These are phyloP conservation scores for Hippophae rhamnoides DNA, from an alignment of 306 rosid genomes.

Conservation along the genomic window DNA sequence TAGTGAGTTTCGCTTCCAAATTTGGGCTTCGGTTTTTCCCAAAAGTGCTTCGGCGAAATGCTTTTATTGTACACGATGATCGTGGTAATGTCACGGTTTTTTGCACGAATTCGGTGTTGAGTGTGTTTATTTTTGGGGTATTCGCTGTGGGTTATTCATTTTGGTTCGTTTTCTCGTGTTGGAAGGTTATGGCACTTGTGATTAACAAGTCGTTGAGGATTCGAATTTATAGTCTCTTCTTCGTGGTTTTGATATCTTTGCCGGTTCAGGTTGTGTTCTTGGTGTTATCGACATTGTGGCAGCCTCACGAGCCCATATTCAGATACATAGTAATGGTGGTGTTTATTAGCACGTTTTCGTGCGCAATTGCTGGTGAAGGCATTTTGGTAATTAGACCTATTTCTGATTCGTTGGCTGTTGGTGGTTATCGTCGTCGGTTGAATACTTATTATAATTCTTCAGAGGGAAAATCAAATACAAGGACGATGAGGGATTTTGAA, in stretches of 20 bases:
- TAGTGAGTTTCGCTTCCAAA: too few relatives aligned
- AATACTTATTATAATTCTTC: neutral
- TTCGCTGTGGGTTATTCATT: constrained; percentile 31
- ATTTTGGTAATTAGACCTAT: constrained; percentile 77
- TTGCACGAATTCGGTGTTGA: constrained; percentile 50
- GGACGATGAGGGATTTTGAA: too few relatives aligned
- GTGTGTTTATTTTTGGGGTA: constrained; percentile 33
- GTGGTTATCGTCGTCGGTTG: constrained; percentile 21
- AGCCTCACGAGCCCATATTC: constrained; percentile 22
- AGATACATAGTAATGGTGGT: constrained; percentile 13
- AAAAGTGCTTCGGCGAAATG: constrained; percentile 12
- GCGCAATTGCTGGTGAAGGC: constrained; percentile 58
- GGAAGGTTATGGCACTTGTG: constrained; percentile 54
- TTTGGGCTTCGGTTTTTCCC: too few relatives aligned
- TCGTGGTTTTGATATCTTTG: constrained; percentile 32
- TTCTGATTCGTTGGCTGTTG: constrained; percentile 57
- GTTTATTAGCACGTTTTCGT: constrained; percentile 37
- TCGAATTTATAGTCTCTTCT: constrained; percentile 35
- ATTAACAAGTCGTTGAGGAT: constrained; percentile 60
- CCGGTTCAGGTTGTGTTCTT: constrained; percentile 42
- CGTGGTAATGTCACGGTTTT: constrained; percentile 12
- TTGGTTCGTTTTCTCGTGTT: constrained; percentile 47
- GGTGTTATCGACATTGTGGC: constrained; percentile 30
- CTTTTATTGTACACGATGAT: neutral
- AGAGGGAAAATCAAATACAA: too few relatives aligned